These are phyloP conservation scores for Hibiscus trionum DNA, from an alignment of 345 rosid species.

Conservation along the genomic window DNA sequence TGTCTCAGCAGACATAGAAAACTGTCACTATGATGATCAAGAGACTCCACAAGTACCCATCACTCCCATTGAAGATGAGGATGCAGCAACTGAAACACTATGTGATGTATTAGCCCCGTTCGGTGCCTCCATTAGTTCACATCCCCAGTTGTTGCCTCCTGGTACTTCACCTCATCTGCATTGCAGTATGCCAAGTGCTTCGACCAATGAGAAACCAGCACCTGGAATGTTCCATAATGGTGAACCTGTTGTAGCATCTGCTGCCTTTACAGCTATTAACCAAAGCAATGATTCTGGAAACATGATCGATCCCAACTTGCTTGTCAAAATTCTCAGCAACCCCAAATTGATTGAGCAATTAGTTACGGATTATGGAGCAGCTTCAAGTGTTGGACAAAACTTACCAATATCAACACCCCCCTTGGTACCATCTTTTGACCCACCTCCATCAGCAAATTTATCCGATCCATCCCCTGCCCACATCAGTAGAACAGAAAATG, in stretches of 20 bases:
- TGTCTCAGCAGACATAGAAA: conserved; percentile 36
- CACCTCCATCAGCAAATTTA: conserved; percentile 17
- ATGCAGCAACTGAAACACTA: conserved; percentile 31
- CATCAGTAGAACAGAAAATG: conserved; percentile 34
- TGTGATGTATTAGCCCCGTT: conserved; percentile 26
- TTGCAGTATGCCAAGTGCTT: conserved; percentile 16
- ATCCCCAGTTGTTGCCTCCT: conserved; percentile 24
- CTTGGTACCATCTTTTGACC: conserved; percentile 14
- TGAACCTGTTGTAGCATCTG: conserved; percentile 59
- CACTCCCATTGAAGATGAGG: conserved; percentile 76
- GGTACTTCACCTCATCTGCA: conserved; percentile 24
- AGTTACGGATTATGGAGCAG: conserved; percentile 42
- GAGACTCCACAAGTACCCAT: conserved; percentile 23
- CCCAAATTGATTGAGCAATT: conserved; percentile 72
- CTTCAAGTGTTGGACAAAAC: conserved; percentile 29
- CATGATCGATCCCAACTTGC: conserved; percentile 73
- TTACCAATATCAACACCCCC: conserved; percentile 19
- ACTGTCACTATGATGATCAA: conserved; percentile 31
- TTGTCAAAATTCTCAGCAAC: conserved; percentile 68
- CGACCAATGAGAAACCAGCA: conserved; percentile 28
- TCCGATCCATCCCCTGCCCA: conserved; percentile 30
- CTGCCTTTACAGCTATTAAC: conserved; percentile 59
- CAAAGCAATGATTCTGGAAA: conserved; percentile 55
- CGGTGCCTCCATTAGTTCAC: conserved; percentile 23
- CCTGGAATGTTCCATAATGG: conserved; percentile 28